These are phyloP conservation scores for Pseudevernia furfuracea DNA, from an alignment of 495 filamentous ascomycete genomes.

Conservation along the genomic window DNA sequence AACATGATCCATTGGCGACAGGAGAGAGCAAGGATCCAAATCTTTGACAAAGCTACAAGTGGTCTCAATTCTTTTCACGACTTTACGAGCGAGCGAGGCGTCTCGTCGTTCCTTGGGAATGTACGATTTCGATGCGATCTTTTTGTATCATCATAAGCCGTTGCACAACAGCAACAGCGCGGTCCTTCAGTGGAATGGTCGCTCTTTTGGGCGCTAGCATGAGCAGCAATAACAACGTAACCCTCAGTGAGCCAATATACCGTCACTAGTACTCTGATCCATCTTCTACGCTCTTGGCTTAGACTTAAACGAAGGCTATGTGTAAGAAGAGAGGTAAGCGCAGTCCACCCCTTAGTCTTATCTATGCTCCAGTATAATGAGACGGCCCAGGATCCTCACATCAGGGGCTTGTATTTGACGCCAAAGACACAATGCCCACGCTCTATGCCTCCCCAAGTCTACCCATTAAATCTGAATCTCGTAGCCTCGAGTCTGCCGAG, in stretches of 20 bases:
- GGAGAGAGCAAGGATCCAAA: slow-evolving; percentile 15
- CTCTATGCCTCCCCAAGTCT: slow-evolving; percentile 18
- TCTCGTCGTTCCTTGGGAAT: slow-evolving; percentile 10
- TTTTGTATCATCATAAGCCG: slow-evolving; percentile 3
- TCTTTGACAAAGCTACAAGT: slow-evolving; percentile 1
- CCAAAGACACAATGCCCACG: neutral
- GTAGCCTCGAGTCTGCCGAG: slow-evolving; percentile 76
- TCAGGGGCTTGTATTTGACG: neutral
- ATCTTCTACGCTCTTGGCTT: neutral
- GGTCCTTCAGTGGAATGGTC: slow-evolving; percentile 7
- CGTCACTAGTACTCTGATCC: neutral
- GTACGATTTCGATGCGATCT: slow-evolving; percentile 10
- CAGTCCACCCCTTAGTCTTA: neutral
- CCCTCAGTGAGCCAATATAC: neutral
- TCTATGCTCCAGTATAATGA: neutral
- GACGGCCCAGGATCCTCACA: neutral
- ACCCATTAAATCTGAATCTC: slow-evolving; percentile 74
- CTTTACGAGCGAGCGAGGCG: slow-evolving; percentile 21
- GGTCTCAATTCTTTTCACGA: slow-evolving; percentile 15
- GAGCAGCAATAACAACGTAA: slow-evolving; percentile 9
- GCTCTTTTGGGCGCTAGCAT: neutral
- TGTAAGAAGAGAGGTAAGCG: slow-evolving; percentile 1
- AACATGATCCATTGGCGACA: slow-evolving; percentile 18
- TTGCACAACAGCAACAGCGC: neutral
- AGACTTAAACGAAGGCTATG: neutral